Evolutionary conservation across 805 yeast genomes (phyloP).

Genomic region (Nakazawaea sp.): DNA sequence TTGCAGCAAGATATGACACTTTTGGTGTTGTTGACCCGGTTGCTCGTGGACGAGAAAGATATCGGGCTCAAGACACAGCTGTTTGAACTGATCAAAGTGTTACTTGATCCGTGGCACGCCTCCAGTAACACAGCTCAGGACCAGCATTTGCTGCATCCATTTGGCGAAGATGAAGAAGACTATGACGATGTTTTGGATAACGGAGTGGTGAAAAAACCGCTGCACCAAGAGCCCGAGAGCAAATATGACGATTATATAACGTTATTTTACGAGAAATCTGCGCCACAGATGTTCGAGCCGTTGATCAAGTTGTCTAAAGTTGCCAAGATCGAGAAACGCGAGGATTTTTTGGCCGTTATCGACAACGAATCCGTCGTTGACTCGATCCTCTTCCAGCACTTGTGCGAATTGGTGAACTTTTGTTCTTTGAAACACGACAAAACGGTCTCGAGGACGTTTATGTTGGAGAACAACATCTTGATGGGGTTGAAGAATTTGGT

Average conservation of each 20-base stretch:
- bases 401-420: slow-evolving; percentile 67
- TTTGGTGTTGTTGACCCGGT: slow-evolving; percentile 45
- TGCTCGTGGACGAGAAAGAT: slow-evolving; percentile 55
- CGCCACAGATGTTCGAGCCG: slow-evolving; percentile 21
- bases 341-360: slow-evolving; percentile 13
- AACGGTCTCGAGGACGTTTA: slow-evolving; percentile 50
- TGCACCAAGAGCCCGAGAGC: slow-evolving; percentile 14
- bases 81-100: slow-evolving; percentile 70
- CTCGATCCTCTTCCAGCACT: slow-evolving; percentile 41
- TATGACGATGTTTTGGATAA: slow-evolving; percentile 3
- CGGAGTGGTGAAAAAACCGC: slow-evolving; percentile 19
- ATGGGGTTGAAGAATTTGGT: slow-evolving; percentile 48
- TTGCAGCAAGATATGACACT: slow-evolving; percentile 51
- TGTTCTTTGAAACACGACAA: slow-evolving; percentile 62
- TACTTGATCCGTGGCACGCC: slow-evolving; percentile 49
- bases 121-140: background rate
- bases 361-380: slow-evolving; percentile 21
- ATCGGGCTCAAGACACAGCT: slow-evolving; percentile 78
- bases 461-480: slow-evolving; percentile 53
- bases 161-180: background rate
- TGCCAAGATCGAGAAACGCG: slow-evolving; percentile 1
- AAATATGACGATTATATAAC: slow-evolving; percentile 31
- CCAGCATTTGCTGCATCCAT: background rate
- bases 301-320: slow-evolving; percentile 14
- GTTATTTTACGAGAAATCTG: slow-evolving; percentile 51